Conservation (phyloP, 352 stramenopile genomes). For the Peronosclerospora sorghi region DNA sequence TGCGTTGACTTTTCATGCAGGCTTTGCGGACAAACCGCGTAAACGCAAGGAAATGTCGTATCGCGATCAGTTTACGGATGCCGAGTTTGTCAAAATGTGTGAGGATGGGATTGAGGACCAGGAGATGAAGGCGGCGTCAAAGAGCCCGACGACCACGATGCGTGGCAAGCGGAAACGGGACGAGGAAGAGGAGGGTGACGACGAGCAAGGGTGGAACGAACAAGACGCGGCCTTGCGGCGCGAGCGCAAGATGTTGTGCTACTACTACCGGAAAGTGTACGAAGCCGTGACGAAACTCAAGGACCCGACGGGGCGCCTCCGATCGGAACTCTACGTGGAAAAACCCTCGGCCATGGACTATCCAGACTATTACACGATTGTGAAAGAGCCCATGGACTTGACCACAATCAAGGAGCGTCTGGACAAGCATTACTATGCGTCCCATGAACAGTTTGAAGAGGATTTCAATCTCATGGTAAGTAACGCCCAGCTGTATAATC, state of each 20-base stretch:
- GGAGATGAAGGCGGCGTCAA: conserved; percentile 11
- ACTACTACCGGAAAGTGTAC: conserved; percentile 80
- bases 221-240: conserved; percentile 38
- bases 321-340: conserved; percentile 64
- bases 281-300: conserved; percentile 74
- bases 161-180: conserved; percentile 25
- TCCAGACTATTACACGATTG: conserved; percentile 85
- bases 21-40: conserved; percentile 33
- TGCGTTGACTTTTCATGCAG: conserved; percentile 52
- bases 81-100: conserved; percentile 82
- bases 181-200: conserved; percentile 18
- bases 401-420: conserved; percentile 77
- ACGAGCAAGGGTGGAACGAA: conserved; percentile 22
- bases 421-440: conserved; percentile 50
- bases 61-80: conserved; percentile 75
- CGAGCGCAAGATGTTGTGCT: conserved; percentile 58
- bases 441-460: conserved; percentile 52
- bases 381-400: conserved; percentile 82
- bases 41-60: conserved; percentile 83
- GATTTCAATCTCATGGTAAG: conserved; percentile 81
- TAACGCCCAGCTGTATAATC: conserved; percentile 85
- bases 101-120: conserved; percentile 67
- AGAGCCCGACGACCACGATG: conserved; percentile 15
- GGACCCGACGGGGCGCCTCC: conserved; percentile 52
- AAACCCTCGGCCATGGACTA: conserved; percentile 74